A percentile compares a stretch with the other conserved stretches of the same genome.
These are phyloP conservation scores for Kodamaea lidongshanica DNA, from an alignment of 805 yeast species.

Conservation along the genomic window DNA sequence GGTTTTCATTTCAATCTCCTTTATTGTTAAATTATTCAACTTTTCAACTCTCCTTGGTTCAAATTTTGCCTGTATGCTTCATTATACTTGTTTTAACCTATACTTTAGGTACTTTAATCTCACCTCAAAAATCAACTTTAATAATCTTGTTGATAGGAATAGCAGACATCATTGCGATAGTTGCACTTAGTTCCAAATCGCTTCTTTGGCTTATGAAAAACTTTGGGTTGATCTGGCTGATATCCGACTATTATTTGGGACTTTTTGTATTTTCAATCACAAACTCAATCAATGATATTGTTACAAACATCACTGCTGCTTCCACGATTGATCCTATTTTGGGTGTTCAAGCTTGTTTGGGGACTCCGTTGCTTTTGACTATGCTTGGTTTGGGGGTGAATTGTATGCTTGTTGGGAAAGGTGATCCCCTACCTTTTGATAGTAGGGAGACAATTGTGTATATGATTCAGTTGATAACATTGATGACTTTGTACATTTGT, in stretches of 20 bases:
- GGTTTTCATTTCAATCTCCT: slow-evolving; percentile 18
- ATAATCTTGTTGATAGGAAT: slow-evolving; percentile 18
- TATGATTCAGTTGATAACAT: no score
- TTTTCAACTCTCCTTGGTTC: slow-evolving; percentile 10
- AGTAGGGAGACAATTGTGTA: no score
- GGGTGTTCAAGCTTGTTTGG: slow-evolving; percentile 49
- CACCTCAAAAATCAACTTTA: slow-evolving; percentile 2
- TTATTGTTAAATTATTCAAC: slow-evolving; percentile 14
- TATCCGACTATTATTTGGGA: slow-evolving; percentile 46
- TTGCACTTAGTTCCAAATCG: slow-evolving; percentile 21
- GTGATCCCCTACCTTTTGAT: no score
- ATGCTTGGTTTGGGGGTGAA: slow-evolving; percentile 48
- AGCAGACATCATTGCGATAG: slow-evolving; percentile 19
- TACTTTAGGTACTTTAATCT: slow-evolving; percentile 2
- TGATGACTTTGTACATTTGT: no score
- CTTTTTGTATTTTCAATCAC: slow-evolving; percentile 43
- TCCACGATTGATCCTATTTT: slow-evolving; percentile 29
- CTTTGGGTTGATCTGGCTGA: slow-evolving; percentile 37
- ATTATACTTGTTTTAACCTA: slow-evolving; percentile 3
- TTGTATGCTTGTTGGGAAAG: no score
- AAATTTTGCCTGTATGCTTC: slow-evolving; percentile 8
- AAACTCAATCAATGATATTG: slow-evolving; percentile 47
- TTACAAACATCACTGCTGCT: slow-evolving; percentile 45
- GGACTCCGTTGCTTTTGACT: slow-evolving; percentile 46
- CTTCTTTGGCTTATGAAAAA: slow-evolving; percentile 33